Evolutionary conservation across 2,329 filamentous ascomycete genomes (phyloP).

Genomic region (Fusarium heterosporum): DNA sequence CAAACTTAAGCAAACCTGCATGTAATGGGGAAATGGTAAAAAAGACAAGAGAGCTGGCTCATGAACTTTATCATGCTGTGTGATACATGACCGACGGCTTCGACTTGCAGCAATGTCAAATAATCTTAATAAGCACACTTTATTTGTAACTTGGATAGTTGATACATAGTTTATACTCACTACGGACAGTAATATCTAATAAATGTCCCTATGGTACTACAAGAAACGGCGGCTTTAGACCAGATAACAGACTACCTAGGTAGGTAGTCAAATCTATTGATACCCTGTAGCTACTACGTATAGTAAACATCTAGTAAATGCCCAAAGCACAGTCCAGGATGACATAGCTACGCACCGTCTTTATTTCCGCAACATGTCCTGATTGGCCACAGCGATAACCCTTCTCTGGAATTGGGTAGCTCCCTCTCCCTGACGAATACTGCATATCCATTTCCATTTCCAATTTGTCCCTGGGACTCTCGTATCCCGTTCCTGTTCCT

Average conservation of each 20-base stretch:
- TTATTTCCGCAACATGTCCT: background rate
- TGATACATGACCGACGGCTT: no score
- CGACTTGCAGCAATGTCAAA: no score
- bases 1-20: background rate
- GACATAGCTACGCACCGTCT: slow-evolving; percentile 18
- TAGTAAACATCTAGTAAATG: background rate
- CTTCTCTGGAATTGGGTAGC: slow-evolving; percentile 28
- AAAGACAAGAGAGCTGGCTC: slow-evolving; percentile 24
- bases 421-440: slow-evolving; percentile 32
- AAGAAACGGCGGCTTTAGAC: no score
- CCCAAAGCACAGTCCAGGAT: slow-evolving; percentile 20
- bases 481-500: slow-evolving; percentile 27
- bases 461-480: slow-evolving; percentile 27
- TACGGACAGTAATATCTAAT: no score
- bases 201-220: no score
- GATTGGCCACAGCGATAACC: slow-evolving; percentile 27
- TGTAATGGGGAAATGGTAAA: background rate
- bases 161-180: no score
- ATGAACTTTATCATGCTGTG: no score
- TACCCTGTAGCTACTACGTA: no score
- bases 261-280: no score
- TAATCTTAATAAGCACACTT: no score
- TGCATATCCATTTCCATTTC: slow-evolving; percentile 23
- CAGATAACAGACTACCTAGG: no score
- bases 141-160: no score